phyloP scores from a whole-genome alignment of 257 asterid species.

The Solanum chmielewskii region DNA sequence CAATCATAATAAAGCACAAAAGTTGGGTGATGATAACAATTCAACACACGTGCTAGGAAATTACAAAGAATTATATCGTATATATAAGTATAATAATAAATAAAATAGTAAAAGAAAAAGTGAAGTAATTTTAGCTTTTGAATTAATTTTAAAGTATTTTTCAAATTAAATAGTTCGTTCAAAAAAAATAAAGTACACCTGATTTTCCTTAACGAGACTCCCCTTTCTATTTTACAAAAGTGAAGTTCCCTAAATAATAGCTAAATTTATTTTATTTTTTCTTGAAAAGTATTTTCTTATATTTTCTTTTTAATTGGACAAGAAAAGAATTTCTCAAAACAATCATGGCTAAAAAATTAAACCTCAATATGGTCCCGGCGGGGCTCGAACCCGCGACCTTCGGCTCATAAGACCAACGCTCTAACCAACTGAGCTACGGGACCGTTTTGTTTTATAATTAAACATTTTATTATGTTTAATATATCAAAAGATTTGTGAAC shows the following conservation, averaged over 20 bases:
- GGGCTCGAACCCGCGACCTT: constrained; percentile 99
- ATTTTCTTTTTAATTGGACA: not conserved
- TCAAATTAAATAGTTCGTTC: not conserved
- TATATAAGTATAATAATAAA: too few relatives aligned
- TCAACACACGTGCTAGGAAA: not conserved
- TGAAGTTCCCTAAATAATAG: not conserved
- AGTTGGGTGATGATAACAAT: not conserved
- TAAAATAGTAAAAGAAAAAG: too few relatives aligned
- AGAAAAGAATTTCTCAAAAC: too few relatives aligned
- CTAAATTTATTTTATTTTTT: not conserved
- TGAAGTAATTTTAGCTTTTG: not conserved
- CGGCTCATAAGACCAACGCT: constrained; percentile 99
- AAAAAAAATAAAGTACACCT: not conserved
- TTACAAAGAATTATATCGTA: too few relatives aligned
- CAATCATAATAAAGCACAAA: not conserved
- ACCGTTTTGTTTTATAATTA: constrained; percentile 13
- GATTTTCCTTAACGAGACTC: not conserved
- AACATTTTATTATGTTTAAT: not conserved
- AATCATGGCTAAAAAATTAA: too few relatives aligned
- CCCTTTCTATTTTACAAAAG: not conserved
- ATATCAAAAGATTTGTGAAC: not conserved
- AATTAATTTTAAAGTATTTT: not conserved
- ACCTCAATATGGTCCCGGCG: constrained; percentile 54
- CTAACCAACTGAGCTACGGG: constrained; percentile 99
- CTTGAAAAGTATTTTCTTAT: not conserved